Evolutionary conservation across 305 asterid species (phyloP), one percentile per base, ranked within the genome.

Genomic region (Solanum hybrid): DNA sequence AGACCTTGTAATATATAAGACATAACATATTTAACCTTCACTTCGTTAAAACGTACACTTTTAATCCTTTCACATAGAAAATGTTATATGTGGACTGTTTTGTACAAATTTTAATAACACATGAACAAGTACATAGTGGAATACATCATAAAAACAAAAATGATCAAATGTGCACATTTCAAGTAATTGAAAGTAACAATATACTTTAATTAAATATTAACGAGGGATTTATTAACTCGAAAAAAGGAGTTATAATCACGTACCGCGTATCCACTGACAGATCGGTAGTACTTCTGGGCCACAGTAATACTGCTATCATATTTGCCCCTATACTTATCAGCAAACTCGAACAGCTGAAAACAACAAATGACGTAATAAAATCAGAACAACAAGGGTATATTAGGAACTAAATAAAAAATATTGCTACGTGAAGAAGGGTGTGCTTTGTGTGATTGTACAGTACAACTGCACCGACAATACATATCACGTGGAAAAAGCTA

Each of bases 181-280:
- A 24, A 70, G 3, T 70, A 2, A 70, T 24, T 70, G 4, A 68
- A 68, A 68, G 29, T 10, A 1, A 22, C 8, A 61, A 7, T 20
- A 61, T 20, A 20, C 12, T 61, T 51, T 61, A 1, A 61, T 61
- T 3, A 7, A 61, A 1, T 70, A 70, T 10, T 2, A 70, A 70
- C 17, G 2, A 17, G 12, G 0, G 8, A 32, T 9, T 33, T 17
- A 78, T 78, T 1, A 33, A 4, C 3, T 3, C 12, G 0, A 31
- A 32, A 77, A 9, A 9, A 77, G 0, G 1, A 76, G 10, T 37
- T 7, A 90, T 68, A 91, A 93, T 89, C 92, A 93, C 98, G 8
- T 95, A 97, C 99, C 27, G 96, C 98, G 79, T 97, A 97, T 73
- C 99, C 99, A 92, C 99, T 97, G 31, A 97, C 99, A n/a, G 99